These are phyloP conservation scores for Pythium dissotocum DNA, from an alignment of 352 stramenopile genomes.

Conservation along the genomic window DNA sequence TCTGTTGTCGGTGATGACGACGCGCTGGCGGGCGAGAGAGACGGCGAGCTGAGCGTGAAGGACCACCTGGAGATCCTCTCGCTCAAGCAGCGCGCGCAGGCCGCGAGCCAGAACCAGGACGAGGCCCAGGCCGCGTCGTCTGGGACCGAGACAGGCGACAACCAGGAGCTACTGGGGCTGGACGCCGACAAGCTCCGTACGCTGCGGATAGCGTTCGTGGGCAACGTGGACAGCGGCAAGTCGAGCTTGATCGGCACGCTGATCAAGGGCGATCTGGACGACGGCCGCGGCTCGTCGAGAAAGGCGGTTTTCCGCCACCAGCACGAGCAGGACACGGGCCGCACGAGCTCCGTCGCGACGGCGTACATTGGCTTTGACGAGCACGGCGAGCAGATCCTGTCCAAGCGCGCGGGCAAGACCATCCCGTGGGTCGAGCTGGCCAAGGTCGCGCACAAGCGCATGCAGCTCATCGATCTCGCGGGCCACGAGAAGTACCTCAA, in stretches of 20 bases:
- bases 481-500: constrained; percentile 99
- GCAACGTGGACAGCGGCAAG: constrained; percentile 93
- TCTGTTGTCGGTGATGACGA: constrained; percentile 18
- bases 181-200: constrained; percentile 59
- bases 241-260: constrained; percentile 93
- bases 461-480: constrained; percentile 87
- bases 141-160: background rate
- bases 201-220: constrained; percentile 87
- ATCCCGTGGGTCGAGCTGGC: constrained; percentile 83
- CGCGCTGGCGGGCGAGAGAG: constrained; percentile 3
- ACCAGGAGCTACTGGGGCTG: constrained; percentile 17
- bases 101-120: background rate
- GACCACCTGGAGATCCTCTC: constrained; percentile 32
- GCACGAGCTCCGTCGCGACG: constrained; percentile 82
- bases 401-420: constrained; percentile 66
- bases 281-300: constrained; percentile 90
- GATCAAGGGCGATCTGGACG: constrained; percentile 95
- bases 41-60: constrained; percentile 27
- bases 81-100: constrained; percentile 26
- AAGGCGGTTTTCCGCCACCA: constrained; percentile 88
- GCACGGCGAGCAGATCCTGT: constrained; percentile 74
- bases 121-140: background rate
- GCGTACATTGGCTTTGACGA: constrained; percentile 85
- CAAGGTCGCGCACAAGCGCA: constrained; percentile 74
- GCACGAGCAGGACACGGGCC: constrained; percentile 80